phyloP scores from a whole-genome alignment of 352 stramenopile species.

The Phytophthora citricola region DNA sequence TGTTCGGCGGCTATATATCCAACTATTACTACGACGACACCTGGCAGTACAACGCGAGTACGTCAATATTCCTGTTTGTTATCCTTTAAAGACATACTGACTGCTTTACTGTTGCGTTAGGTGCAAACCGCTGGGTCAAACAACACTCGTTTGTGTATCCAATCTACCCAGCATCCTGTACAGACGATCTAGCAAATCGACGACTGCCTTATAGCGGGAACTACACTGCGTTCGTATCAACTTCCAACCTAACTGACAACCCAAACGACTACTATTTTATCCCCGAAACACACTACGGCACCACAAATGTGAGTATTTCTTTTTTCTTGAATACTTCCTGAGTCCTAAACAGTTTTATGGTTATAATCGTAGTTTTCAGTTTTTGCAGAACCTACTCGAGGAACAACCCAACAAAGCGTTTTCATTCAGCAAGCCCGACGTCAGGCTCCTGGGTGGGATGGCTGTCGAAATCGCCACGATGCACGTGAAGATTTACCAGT shows the following conservation, averaged over 20 bases:
- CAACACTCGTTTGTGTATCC: constrained; percentile 92
- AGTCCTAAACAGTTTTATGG: neutral
- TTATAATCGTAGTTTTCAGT: constrained; percentile 76
- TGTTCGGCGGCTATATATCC: constrained; percentile 93
- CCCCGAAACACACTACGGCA: constrained; percentile 79
- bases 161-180: constrained; percentile 91
- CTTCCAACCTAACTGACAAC: constrained; percentile 37
- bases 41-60: constrained; percentile 96
- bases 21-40: constrained; percentile 96
- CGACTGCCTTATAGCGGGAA: constrained; percentile 74
- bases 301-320: constrained; percentile 50
- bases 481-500: constrained; percentile 58
- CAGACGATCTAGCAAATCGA: constrained; percentile 84
- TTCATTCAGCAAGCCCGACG: constrained; percentile 91
- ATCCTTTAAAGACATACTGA: constrained; percentile 1
- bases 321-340: too few relatives aligned
- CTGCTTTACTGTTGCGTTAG: constrained; percentile 26
- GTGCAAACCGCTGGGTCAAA: constrained; percentile 88
- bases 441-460: constrained; percentile 95
- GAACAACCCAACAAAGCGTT: constrained; percentile 61
- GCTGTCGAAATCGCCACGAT: constrained; percentile 92
- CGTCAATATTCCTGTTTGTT: constrained; percentile 6
- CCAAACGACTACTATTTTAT: constrained; percentile 70
- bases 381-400: constrained; percentile 89
- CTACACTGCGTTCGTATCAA: constrained; percentile 60